Base-by-base conservation (phyloP, 2,329 filamentous ascomycete species). In the Tolypocladium album region DNA sequence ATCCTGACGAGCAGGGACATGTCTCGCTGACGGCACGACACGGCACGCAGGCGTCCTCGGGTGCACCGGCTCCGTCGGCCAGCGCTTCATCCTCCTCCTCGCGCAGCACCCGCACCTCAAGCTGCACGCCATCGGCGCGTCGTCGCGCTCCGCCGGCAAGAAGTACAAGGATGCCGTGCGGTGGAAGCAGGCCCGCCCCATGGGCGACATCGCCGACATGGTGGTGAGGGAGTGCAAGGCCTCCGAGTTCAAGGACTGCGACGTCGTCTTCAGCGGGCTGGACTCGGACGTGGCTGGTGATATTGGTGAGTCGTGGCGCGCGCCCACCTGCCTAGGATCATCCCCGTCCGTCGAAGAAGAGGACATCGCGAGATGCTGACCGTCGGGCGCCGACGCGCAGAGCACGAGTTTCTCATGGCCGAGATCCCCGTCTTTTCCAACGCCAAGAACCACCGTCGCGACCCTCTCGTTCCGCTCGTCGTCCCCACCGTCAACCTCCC, bases 341-440 rank as follows among this genome's bases (percentile, higher is more conserved):
- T n/a, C n/a, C n/a, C n/a, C n/a, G n/a, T 31, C 27, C 27, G 3
- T 31, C 27, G 27, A 31, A 31, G 31, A 39, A 8, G 42, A 38
- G 17, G 20, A 31, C 39, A 56, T 52, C 7, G 27, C 27, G 20
- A 7, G 31, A n/a, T 53, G 20, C 50, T 53, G 17, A 53, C 31
- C 3, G 11, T 4, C 13, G 50, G 9, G 1, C 22, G 31, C 17
- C 60, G 68, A 57, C n/a, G 13, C 47, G 22, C 68, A 92, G 92
- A 97, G 75, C 90, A 90, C 83, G 89, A 89, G 67, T 97, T 97
- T 75, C 82, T 96, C 70, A 88, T 88, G 71, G 88, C 91, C 62
- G 87, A 96, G 70, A 85, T 97, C 58, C 86, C 90, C 69, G 89
- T 97, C 72, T 97, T 99, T 80, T 96, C 92, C 69, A 99, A 97